A percentile compares a stretch with the other conserved stretches of the same genome.
These are phyloP conservation scores for Acanthamoeba lugdunensis DNA, from an alignment of 208 protist genomes.

Conservation along the genomic window DNA sequence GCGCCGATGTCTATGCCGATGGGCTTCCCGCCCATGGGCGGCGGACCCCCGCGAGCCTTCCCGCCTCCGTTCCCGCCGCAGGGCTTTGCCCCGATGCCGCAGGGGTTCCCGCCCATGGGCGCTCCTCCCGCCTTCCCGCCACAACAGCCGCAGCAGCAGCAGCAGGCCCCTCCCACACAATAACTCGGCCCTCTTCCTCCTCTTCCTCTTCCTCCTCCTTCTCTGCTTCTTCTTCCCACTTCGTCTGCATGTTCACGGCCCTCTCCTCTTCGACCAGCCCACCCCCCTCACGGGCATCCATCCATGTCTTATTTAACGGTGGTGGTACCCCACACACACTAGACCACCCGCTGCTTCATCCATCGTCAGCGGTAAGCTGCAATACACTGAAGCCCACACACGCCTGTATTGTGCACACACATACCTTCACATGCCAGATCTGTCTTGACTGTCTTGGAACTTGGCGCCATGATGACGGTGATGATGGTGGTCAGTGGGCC, in stretches of 20 bases:
- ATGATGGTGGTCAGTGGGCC: neutral
- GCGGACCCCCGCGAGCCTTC: slow-evolving; percentile 30
- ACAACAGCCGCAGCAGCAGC: neutral
- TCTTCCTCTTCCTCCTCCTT: neutral
- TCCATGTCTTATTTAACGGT: no score
- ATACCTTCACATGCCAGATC: no score
- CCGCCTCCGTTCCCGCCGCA: slow-evolving; percentile 46
- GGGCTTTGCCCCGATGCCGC: slow-evolving; percentile 21
- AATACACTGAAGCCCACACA: no score
- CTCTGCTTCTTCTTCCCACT: neutral
- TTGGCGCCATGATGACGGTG: no score
- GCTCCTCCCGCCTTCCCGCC: neutral
- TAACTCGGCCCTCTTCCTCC: neutral
- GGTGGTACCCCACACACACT: no score
- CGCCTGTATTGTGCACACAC: no score
- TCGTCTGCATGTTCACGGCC: no score
- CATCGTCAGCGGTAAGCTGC: no score
- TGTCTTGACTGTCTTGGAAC: no score
- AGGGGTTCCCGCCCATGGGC: slow-evolving; percentile 24
- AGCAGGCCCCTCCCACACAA: neutral
- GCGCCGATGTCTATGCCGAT: neutral
- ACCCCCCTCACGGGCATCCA: no score
- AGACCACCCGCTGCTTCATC: no score
- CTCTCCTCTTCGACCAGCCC: no score
- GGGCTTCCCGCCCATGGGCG: slow-evolving; percentile 36